phyloP scores from a whole-genome alignment of 2,329 filamentous ascomycete genomes.

The Phyllachora maydis region DNA sequence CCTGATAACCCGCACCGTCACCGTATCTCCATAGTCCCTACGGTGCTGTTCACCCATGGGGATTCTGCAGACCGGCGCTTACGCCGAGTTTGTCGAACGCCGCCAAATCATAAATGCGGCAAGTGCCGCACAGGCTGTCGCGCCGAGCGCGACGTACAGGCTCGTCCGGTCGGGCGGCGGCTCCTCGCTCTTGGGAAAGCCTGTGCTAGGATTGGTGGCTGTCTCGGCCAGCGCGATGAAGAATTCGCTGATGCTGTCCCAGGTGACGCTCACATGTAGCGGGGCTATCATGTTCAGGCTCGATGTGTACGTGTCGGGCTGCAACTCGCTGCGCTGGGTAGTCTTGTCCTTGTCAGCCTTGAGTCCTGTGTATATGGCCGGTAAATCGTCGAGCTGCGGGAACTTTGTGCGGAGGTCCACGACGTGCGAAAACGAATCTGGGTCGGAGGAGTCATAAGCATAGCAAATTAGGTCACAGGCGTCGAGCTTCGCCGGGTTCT shows the following conservation, averaged over 20 bases:
- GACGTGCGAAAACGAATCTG: slow-evolving; percentile 87
- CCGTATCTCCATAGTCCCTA: too few relatives aligned
- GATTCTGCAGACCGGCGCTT: too few relatives aligned
- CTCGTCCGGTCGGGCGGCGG: slow-evolving; percentile 67
- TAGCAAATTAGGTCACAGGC: slow-evolving; percentile 90
- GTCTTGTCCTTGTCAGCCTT: slow-evolving; percentile 95
- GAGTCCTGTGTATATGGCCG: slow-evolving; percentile 76
- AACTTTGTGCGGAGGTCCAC: slow-evolving; percentile 61
- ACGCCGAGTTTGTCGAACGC: slow-evolving; percentile 18
- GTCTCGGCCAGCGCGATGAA: slow-evolving; percentile 85
- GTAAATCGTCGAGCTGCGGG: slow-evolving; percentile 70
- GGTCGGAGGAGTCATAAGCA: slow-evolving; percentile 90
- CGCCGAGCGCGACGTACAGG: slow-evolving; percentile 69
- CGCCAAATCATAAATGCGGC: slow-evolving; percentile 47
- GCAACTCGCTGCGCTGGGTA: slow-evolving; percentile 77
- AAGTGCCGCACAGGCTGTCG: slow-evolving; percentile 40
- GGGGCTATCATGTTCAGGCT: slow-evolving; percentile 75
- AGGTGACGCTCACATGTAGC: slow-evolving; percentile 84
- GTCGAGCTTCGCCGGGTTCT: slow-evolving; percentile 77
- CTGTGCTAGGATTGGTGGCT: slow-evolving; percentile 72
- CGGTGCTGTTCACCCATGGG: too few relatives aligned
- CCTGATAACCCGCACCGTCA: too few relatives aligned
- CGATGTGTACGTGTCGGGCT: slow-evolving; percentile 82
- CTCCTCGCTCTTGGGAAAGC: slow-evolving; percentile 78
- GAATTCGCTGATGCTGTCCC: slow-evolving; percentile 82